Base-by-base conservation (phyloP, 2,329 filamentous ascomycete species). In the Tolypocladium ophioglossoides region DNA sequence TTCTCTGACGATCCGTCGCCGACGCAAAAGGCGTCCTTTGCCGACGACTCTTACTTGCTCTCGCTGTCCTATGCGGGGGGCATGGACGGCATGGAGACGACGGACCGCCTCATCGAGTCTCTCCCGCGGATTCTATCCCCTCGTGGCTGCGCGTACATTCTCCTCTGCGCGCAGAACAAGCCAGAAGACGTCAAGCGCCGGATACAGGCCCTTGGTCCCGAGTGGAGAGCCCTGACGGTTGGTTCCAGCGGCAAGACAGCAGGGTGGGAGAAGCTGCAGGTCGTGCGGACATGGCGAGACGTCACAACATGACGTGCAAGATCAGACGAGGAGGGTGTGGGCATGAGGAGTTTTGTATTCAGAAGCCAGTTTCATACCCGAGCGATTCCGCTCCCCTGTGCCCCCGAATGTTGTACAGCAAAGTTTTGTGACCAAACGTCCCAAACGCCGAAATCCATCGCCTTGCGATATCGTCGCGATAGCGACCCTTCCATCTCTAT, bases 231-330 rank as follows among this genome's bases (percentile, higher is more conserved):
- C 11, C 84, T 91, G 67, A 89, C 82, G 20, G 91, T 95, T 5
- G 86, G 88, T 8, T 80, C 78, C 53, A 96, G 90, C 69, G 92
- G 92, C 50, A 90, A 86, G 75, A 83, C 87, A 69, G 92, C 87
- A 34, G 94, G 94, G 0, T 96, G 92, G 91, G 94, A 99, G 74
- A 95, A 87, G 73, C 75, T 99, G 69, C 86, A 91, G 65, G 87
- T 99, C 63, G 75, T 97, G 62, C 82, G 91, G 66, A 87, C 96
- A 66, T 95, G 89, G 87, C 81, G 83, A 63, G 75, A 75, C 40
- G 55, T 54, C 34, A 14, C 41, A 30, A 44, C 4, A 18, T 51
- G 32, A 54, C 27, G 18, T 10, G 22, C 14, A 24, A 38, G 35
- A 16, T 12, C n/a, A 38, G 18, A 12, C 30, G 50, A 39, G 16